phyloP scores from a whole-genome alignment of 2,329 filamentous ascomycete species.

The Ophiosphaerella korrae region DNA sequence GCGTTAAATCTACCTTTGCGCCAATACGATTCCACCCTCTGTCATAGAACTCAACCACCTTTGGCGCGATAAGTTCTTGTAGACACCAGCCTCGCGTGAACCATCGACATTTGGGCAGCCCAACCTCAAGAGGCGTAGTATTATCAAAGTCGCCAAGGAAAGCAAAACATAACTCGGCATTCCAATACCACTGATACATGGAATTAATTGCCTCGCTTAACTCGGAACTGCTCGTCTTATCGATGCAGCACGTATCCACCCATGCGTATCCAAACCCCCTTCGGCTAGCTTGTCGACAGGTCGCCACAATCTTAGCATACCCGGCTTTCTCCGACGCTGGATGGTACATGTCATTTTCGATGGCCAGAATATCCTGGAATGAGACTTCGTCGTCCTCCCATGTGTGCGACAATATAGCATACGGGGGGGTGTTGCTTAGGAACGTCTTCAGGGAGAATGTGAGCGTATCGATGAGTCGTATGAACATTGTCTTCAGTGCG shows the following conservation, averaged over 20 bases:
- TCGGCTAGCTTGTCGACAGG: constrained; percentile 1
- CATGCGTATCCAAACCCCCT: constrained; percentile 17
- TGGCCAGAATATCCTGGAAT: too few relatives aligned
- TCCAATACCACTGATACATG: constrained; percentile 21
- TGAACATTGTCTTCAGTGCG: too few relatives aligned
- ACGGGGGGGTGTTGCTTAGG: too few relatives aligned
- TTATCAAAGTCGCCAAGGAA: constrained; percentile 8
- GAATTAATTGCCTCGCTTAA: constrained; percentile 20
- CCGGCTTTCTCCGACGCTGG: too few relatives aligned
- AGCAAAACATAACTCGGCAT: constrained; percentile 17
- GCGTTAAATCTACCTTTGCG: background rate
- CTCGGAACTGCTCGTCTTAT: constrained; percentile 15
- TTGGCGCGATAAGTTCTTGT: constrained; percentile 20
- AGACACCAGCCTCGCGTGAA: constrained; percentile 24
- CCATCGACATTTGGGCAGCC: constrained; percentile 16
- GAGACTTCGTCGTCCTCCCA: too few relatives aligned
- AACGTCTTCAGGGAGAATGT: too few relatives aligned
- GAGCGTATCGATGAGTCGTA: too few relatives aligned
- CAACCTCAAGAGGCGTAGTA: background rate
- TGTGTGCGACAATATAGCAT: too few relatives aligned
- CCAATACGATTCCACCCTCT: constrained; percentile 2
- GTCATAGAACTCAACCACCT: constrained; percentile 5
- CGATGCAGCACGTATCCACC: constrained; percentile 26
- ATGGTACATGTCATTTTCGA: too few relatives aligned
- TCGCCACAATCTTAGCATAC: too few relatives aligned